A percentile compares a stretch with the other conserved stretches of the same genome.
Conservation (phyloP, 2,329 filamentous ascomycete species). For the Capronia americana region DNA sequence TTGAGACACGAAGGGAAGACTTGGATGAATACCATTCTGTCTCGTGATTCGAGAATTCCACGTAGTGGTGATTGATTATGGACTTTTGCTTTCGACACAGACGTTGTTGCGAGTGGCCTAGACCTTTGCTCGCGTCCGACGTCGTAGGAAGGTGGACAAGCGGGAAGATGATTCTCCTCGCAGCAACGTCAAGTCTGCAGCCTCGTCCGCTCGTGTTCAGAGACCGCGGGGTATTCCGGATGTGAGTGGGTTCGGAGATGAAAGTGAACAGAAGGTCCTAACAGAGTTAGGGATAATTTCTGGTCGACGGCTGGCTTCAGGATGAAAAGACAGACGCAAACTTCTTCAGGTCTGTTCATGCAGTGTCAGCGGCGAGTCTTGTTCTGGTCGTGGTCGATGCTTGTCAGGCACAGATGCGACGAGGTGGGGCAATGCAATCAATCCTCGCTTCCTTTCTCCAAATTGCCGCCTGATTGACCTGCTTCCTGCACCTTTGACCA, state of each 20-base stretch:
- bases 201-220: not conserved
- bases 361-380: not conserved
- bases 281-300: not conserved
- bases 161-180: not conserved
- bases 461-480: not conserved
- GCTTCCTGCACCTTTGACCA: not conserved
- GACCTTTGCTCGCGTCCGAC: not conserved
- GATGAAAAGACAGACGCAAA: not conserved
- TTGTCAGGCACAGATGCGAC: conserved; percentile 5
- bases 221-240: not conserved
- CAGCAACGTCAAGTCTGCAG: not conserved
- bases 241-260: not conserved
- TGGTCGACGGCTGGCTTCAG: not conserved
- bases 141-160: not conserved
- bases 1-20: not conserved
- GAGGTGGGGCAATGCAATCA: conserved; percentile 11
- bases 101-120: not conserved
- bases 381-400: not conserved
- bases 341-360: not conserved
- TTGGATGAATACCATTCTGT: not conserved
- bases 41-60: not conserved
- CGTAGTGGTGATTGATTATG: not conserved
- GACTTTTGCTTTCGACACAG: not conserved
- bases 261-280: not conserved
- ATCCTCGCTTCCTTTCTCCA: not conserved